phyloP scores from a whole-genome alignment of 345 rosid genomes.

The Diplotaxis tenuifolia region DNA sequence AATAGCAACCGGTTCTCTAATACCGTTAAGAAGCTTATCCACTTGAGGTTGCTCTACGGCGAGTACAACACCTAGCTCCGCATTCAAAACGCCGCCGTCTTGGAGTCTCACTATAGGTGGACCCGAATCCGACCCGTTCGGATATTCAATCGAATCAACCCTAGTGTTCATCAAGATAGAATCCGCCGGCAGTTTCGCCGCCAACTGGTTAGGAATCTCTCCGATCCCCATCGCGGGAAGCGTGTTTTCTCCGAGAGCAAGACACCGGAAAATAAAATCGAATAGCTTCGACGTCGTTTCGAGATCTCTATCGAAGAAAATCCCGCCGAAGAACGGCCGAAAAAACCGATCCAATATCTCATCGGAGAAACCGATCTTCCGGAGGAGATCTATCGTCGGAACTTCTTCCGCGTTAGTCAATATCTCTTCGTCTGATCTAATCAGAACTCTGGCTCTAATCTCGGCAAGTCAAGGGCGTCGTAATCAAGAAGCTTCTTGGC shows the following conservation, averaged over 20 bases:
- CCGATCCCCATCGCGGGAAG: constrained; percentile 82
- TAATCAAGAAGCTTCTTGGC: constrained; percentile 74
- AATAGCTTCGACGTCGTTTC: constrained; percentile 82
- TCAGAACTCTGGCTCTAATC: constrained; percentile 58
- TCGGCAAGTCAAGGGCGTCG: constrained; percentile 49
- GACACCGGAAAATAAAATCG: constrained; percentile 81
- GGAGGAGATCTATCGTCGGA: constrained; percentile 51
- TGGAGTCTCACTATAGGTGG: constrained; percentile 47
- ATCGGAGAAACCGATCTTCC: constrained; percentile 65
- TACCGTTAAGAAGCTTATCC: constrained; percentile 56
- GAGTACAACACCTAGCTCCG: constrained; percentile 63
- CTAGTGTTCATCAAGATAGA: constrained; percentile 53
- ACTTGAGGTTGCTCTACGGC: constrained; percentile 82
- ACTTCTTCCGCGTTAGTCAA: constrained; percentile 52
- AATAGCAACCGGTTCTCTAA: constrained; percentile 27
- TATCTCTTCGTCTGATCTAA: constrained; percentile 58
- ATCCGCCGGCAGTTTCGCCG: constrained; percentile 49
- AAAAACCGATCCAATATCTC: constrained; percentile 60
- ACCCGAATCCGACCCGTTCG: constrained; percentile 32
- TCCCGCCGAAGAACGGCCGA: constrained; percentile 86
- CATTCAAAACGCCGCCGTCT: constrained; percentile 49
- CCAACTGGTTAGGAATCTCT: constrained; percentile 69
- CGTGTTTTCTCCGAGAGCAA: constrained; percentile 85
- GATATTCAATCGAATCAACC: constrained; percentile 53
- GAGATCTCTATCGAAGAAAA: constrained; percentile 76